Conservation (phyloP, 768 basidiomycete species). For the Serendipita sp. region DNA sequence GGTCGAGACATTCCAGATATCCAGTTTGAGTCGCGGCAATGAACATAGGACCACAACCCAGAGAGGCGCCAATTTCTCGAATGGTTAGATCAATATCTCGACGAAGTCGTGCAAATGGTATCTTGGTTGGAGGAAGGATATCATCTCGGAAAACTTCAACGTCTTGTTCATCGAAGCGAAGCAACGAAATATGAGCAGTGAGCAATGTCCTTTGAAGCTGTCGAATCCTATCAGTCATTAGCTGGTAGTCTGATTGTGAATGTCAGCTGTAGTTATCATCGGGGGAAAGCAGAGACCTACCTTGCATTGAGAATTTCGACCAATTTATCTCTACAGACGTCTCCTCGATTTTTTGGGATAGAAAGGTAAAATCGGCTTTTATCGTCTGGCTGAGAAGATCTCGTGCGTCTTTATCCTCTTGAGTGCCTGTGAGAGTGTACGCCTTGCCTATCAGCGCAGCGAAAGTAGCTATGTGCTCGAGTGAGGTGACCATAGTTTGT, state of each 20-base stretch:
- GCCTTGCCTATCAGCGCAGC: constrained; percentile 9
- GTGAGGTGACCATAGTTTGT: constrained; percentile 14
- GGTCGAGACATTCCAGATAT: constrained; percentile 13
- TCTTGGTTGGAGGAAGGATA: constrained; percentile 12
- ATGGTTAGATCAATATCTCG: constrained; percentile 13
- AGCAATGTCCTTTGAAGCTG: constrained; percentile 14
- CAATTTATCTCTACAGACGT: constrained; percentile 18
- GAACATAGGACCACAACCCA: constrained; percentile 9
- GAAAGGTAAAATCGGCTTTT: constrained; percentile 18
- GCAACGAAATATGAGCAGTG: constrained; percentile 13
- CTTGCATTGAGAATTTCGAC: constrained; percentile 15
- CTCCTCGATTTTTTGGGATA: constrained; percentile 14
- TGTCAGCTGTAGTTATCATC: background rate
- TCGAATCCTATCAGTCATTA: constrained; percentile 12
- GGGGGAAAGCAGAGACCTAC: background rate
- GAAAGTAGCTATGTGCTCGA: constrained; percentile 16
- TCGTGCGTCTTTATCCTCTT: constrained; percentile 16
- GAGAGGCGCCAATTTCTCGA: constrained; percentile 10
- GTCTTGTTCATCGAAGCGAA: constrained; percentile 12
- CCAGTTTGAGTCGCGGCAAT: constrained; percentile 8
- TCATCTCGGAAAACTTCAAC: constrained; percentile 11
- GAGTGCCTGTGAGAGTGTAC: constrained; percentile 16
- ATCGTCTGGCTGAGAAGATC: constrained; percentile 16
- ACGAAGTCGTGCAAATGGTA: constrained; percentile 11
- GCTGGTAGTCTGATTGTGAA: constrained; percentile 7